Percentiles rank a stretch among this genome's conserved stretches.
phyloP scores from a whole-genome alignment of 257 asterid species.

The Rubia yunnanensis region DNA sequence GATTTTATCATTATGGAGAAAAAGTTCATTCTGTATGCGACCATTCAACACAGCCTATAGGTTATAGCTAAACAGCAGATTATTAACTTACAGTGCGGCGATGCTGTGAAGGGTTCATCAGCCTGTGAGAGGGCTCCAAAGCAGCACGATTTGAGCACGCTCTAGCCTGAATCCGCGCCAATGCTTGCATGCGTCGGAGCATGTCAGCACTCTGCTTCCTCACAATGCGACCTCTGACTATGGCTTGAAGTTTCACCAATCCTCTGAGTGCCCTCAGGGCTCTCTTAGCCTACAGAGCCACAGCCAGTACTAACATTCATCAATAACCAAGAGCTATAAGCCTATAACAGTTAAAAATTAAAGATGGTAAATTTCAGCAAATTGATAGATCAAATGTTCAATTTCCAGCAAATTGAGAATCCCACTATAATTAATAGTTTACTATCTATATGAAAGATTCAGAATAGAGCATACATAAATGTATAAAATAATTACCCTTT shows the following conservation, averaged over 20 bases:
- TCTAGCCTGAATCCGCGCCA: conserved; percentile 95
- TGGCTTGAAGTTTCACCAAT: conserved; percentile 91
- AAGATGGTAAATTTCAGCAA: no score
- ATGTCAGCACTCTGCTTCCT: conserved; percentile 82
- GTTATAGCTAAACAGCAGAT: no score
- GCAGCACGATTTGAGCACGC: conserved; percentile 60
- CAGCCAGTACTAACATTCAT: background rate
- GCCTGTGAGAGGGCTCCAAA: conserved; percentile 29
- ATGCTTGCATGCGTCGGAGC: conserved; percentile 89
- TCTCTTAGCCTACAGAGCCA: conserved; percentile 61
- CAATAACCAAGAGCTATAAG: background rate
- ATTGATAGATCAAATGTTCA: no score
- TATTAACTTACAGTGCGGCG: conserved; percentile 45
- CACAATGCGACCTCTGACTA: conserved; percentile 82
- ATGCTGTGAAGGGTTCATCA: conserved; percentile 19
- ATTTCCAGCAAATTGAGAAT: background rate
- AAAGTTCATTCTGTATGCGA: background rate
- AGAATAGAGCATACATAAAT: background rate
- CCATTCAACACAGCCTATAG: no score
- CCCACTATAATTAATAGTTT: background rate
- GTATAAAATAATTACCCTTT: background rate
- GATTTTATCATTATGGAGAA: background rate
- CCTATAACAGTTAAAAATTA: no score
- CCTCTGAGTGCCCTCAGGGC: conserved; percentile 89
- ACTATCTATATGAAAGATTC: background rate